Percentiles rank a stretch among this genome's conserved stretches.
Conservation (phyloP, 1,139 yeast species). For the Taphrina betulina region DNA sequence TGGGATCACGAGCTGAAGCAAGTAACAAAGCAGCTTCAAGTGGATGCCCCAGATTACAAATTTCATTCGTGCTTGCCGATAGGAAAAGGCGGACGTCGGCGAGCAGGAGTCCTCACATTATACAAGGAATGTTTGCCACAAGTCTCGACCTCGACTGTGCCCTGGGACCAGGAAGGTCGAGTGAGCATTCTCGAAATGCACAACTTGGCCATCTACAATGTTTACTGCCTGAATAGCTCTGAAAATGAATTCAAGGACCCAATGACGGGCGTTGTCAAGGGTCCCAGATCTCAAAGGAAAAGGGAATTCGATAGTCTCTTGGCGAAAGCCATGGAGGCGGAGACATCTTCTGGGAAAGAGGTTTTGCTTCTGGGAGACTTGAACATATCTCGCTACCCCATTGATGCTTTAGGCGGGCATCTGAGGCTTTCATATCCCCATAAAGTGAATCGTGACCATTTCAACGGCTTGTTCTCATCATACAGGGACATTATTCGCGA, state of each 20-base stretch:
- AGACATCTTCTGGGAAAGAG: not conserved
- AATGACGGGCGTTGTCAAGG: constrained; percentile 3
- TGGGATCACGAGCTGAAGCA: not conserved
- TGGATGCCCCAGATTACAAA: constrained; percentile 17
- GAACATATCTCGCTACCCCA: constrained; percentile 20
- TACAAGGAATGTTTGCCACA: not conserved
- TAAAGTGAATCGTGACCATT: constrained; percentile 18
- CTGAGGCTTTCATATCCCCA: constrained; percentile 12
- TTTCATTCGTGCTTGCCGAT: constrained; percentile 12
- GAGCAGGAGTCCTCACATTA: constrained; percentile 24
- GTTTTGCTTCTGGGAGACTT: constrained; percentile 13
- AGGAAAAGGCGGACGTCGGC: not conserved
- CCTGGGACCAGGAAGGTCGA: constrained; percentile 31
- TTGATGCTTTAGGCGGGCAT: constrained; percentile 19
- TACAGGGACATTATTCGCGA: constrained; percentile 18
- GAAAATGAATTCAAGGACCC: constrained; percentile 18
- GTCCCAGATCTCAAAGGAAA: constrained; percentile 24
- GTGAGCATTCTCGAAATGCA: constrained; percentile 7
- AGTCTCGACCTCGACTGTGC: not conserved
- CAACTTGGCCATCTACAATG: constrained; percentile 13
- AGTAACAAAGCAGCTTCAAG: not conserved
- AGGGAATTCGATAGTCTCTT: constrained; percentile 9
- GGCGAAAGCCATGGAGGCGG: not conserved
- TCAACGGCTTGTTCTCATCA: constrained; percentile 10
- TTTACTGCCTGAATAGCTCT: constrained; percentile 20